Percentiles rank a stretch among this genome's conserved stretches.
Evolutionary conservation across 2,329 filamentous ascomycete genomes (phyloP).

Genomic region (Fusarium buharicum): DNA sequence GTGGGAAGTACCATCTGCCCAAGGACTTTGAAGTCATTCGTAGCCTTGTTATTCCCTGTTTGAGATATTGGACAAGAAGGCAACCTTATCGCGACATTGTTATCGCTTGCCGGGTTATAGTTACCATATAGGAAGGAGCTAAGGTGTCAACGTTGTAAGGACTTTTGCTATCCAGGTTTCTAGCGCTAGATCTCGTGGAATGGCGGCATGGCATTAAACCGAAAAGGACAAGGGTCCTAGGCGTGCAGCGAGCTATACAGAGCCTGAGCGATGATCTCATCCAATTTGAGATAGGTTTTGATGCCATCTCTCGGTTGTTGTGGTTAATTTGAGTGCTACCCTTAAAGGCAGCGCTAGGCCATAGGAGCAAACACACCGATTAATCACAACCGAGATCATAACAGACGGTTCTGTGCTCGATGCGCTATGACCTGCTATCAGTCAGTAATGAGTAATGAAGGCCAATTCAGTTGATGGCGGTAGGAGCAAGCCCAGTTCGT

Average conservation of each 20-base stretch:
- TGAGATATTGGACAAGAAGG: slow-evolving; percentile 13
- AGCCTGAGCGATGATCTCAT: slow-evolving; percentile 22
- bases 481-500: neutral
- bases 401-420: neutral
- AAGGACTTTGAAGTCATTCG: neutral
- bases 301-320: neutral
- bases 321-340: neutral
- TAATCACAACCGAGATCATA: neutral
- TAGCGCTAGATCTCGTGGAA: slow-evolving; percentile 11
- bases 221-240: slow-evolving; percentile 14
- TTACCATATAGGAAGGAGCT: slow-evolving; percentile 40
- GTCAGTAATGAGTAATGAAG: too few relatives aligned
- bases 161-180: slow-evolving; percentile 27
- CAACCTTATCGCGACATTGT: slow-evolving; percentile 26
- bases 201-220: slow-evolving; percentile 1
- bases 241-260: neutral
- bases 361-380: neutral
- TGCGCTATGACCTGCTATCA: neutral
- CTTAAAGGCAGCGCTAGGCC: neutral
- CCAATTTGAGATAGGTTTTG: slow-evolving; percentile 3
- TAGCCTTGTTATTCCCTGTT: neutral
- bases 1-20: neutral
- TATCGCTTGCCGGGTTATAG: neutral
- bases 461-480: neutral
- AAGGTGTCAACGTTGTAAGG: slow-evolving; percentile 14